A percentile compares a stretch with the other conserved stretches of the same genome.
These are phyloP conservation scores for Talaromyces sp. DNA, from an alignment of 2,329 filamentous ascomycete genomes.

Conservation along the genomic window DNA sequence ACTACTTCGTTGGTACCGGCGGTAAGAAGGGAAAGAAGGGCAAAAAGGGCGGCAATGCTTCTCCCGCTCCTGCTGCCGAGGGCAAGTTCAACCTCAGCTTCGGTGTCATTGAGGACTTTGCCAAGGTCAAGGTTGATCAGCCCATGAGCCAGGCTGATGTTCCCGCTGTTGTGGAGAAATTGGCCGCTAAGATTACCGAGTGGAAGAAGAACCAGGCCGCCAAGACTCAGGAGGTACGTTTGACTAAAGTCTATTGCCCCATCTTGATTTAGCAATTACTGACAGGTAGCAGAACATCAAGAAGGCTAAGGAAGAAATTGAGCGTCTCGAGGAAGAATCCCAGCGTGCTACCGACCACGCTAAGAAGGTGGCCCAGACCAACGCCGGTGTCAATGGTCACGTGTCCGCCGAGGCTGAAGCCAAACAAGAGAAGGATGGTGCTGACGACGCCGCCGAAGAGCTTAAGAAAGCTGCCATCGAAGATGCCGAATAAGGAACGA, in stretches of 20 bases:
- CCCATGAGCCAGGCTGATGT: conserved; percentile 84
- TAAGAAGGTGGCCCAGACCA: conserved; percentile 53
- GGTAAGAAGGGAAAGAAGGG: conserved; percentile 87
- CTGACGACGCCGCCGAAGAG: conserved; percentile 57
- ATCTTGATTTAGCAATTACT: conserved; percentile 18
- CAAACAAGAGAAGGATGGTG: conserved; percentile 58
- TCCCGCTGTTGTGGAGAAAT: conserved; percentile 74
- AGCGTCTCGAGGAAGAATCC: conserved; percentile 71
- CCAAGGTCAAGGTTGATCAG: conserved; percentile 78
- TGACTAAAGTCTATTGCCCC: not conserved
- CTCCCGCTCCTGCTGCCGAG: conserved; percentile 47
- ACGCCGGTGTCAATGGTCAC: conserved; percentile 52
- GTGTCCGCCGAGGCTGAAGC: conserved; percentile 54
- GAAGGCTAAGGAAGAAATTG: conserved; percentile 94
- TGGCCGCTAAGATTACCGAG: conserved; percentile 83
- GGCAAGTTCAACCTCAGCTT: conserved; percentile 80
- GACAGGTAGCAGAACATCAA: conserved; percentile 73
- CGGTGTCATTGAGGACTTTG: conserved; percentile 86
- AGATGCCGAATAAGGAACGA: conserved; percentile 45
- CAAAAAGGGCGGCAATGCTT: conserved; percentile 61
- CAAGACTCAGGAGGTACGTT: conserved; percentile 83
- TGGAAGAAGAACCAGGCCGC: conserved; percentile 89
- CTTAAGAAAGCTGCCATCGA: conserved; percentile 61
- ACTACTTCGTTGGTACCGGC: conserved; percentile 70
- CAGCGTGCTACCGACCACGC: conserved; percentile 46